Percentiles rank a stretch among this genome's conserved stretches.
Conservation (phyloP, 306 rosid species). For the Gynostemma pentaphyllum region DNA sequence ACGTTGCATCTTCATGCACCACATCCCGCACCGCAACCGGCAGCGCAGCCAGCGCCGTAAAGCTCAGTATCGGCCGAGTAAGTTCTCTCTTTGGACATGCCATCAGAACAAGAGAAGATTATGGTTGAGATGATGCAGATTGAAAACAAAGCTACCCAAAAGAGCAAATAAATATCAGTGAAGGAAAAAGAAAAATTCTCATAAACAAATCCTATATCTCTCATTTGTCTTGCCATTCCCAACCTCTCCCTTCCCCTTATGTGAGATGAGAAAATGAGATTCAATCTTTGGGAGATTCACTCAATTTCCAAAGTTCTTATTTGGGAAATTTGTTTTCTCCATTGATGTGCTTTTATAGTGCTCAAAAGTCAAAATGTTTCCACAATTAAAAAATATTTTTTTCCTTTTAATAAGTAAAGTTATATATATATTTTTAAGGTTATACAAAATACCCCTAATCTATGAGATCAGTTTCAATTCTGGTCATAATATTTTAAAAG, state of each 20-base stretch:
- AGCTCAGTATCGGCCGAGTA: slow-evolving; percentile 31
- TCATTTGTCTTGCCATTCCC: slow-evolving; percentile 39
- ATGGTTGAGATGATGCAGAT: slow-evolving; percentile 34
- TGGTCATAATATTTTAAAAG: too few relatives aligned
- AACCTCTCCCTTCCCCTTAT: background rate
- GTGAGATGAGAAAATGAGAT: background rate
- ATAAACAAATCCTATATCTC: slow-evolving; percentile 23
- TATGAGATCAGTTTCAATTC: too few relatives aligned
- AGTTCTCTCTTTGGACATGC: slow-evolving; percentile 38
- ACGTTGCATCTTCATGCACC: slow-evolving; percentile 31
- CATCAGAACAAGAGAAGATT: slow-evolving; percentile 54
- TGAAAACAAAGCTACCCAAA: slow-evolving; percentile 32
- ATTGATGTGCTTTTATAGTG: background rate
- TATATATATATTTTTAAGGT: too few relatives aligned
- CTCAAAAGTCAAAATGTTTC: background rate
- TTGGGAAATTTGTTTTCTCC: background rate
- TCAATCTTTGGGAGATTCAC: background rate
- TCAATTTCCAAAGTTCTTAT: background rate
- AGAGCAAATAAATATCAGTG: slow-evolving; percentile 16
- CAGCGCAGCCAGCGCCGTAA: slow-evolving; percentile 46
- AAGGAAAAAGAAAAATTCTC: slow-evolving; percentile 16
- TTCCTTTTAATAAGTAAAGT: too few relatives aligned
- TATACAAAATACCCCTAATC: too few relatives aligned
- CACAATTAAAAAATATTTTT: background rate
- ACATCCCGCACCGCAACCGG: slow-evolving; percentile 53